Percentiles rank a stretch among this genome's conserved stretches.
Evolutionary conservation across 805 yeast species (phyloP).

Genomic region (Saturnispora diversa): DNA sequence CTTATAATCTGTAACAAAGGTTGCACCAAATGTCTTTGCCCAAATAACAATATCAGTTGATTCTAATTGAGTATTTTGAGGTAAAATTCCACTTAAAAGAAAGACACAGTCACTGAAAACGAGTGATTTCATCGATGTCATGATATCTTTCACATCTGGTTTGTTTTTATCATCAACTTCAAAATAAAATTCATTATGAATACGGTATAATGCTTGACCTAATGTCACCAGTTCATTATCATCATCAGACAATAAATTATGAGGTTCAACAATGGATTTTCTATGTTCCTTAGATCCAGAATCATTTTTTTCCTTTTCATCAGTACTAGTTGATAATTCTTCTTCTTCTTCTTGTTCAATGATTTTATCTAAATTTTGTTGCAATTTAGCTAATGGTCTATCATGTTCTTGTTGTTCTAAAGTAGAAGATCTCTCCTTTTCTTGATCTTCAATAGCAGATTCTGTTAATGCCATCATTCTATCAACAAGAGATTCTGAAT

Average conservation of each 20-base stretch:
- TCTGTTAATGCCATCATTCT: constrained; percentile 41
- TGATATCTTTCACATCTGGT: constrained; percentile 62
- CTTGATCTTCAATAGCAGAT: constrained; percentile 45
- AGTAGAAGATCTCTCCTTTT: constrained; percentile 56
- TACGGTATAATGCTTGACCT: constrained; percentile 49
- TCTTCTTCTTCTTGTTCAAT: constrained; percentile 29
- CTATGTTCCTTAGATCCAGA: neutral
- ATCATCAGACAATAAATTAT: constrained; percentile 62
- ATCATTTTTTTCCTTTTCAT: neutral
- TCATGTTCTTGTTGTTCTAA: constrained; percentile 75
- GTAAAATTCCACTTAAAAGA: constrained; percentile 83
- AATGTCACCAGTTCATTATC: constrained; percentile 67
- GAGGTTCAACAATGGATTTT: constrained; percentile 24
- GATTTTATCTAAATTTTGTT: constrained; percentile 57
- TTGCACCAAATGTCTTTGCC: constrained; percentile 89
- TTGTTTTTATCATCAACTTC: constrained; percentile 29
- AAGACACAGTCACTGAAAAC: constrained; percentile 65
- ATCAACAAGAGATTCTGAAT: constrained; percentile 39
- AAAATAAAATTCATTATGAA: constrained; percentile 63
- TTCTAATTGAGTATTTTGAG: constrained; percentile 65
- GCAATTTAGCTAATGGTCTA: constrained; percentile 77
- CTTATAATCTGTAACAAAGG: constrained; percentile 61
- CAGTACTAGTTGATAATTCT: constrained; percentile 3
- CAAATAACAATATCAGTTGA: constrained; percentile 84
- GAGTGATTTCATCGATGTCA: constrained; percentile 63